These are phyloP conservation scores for Yarrowia sp. DNA, from an alignment of 805 yeast genomes.

Conservation along the genomic window DNA sequence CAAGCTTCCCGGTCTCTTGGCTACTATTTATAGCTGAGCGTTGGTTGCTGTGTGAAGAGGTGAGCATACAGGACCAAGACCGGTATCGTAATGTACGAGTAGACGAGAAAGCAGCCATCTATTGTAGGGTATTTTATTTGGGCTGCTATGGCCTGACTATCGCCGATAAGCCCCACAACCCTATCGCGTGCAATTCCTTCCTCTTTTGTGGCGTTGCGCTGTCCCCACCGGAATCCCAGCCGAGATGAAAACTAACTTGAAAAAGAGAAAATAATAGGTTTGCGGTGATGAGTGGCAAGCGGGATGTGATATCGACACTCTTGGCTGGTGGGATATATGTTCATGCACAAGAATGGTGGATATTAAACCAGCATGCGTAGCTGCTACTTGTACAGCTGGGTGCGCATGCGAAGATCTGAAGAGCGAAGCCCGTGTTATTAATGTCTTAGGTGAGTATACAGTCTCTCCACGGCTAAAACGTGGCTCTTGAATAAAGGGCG, in stretches of 20 bases:
- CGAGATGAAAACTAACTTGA: conserved; percentile 2
- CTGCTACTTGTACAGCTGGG: not conserved
- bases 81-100: no score
- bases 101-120: no score
- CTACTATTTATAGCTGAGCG: not conserved
- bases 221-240: conserved; percentile 3
- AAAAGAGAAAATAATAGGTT: not conserved
- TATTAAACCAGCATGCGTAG: not conserved
- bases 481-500: not conserved
- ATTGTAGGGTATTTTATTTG: no score
- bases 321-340: no score
- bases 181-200: conserved; percentile 23
- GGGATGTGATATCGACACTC: no score
- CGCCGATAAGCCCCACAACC: not conserved
- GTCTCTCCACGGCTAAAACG: not conserved
- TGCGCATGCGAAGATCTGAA: no score
- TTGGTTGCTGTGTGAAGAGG: no score
- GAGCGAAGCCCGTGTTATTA: no score
- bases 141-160: no score
- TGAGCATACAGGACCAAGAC: no score
- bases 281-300: no score
- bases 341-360: not conserved
- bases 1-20: not conserved
- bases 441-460: not conserved
- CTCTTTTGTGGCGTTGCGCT: conserved; percentile 22